Evolutionary conservation across 2,329 filamentous ascomycete genomes (phyloP), one percentile per base, ranked within the genome.

Genomic region (Cytospora mali): DNA sequence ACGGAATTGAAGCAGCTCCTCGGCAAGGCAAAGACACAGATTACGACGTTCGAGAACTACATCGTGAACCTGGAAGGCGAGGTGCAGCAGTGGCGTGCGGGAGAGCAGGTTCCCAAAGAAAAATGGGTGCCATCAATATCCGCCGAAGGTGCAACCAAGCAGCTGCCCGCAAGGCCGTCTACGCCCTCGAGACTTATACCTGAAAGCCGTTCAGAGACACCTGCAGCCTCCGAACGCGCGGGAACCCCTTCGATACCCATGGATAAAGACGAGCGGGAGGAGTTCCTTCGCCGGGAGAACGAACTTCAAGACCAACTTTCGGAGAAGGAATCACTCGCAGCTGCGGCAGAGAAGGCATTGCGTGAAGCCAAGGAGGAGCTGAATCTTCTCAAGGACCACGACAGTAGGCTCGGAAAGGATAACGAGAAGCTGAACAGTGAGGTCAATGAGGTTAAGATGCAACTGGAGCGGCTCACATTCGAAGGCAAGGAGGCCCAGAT

Each of bases 401-500:
- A 95, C 67, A 83, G 86, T 71, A 92, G 91, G 73, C 86, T 91
- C 3, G 90, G 89, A 70, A 96, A 93, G 73, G 92, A 96, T 66
- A 98, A 97, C 69, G 95, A 99, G 75, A 89, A 87, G 68, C 83
- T 98, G 63, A 90, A 87, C 13, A 85, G 87, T 61, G 93, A 97
- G 72, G 87, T 94, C 64, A 97, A 98, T 72, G 92, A 96, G 72
- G 86, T 96, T 72, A 93, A 92, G 75, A 97, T 99, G 93, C 93
- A 97, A 73, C 84, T 99, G 28, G 95, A 99, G 80, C 93, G 96
- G 73, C 84, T 99, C 59, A 90, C 88, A 4, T 99, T 98, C 70
- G 95, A 99, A 81, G 90, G 91, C 80, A 97, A 97, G 79, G 95
- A 99, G 77, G 93, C 93, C 13, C 88, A 91, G 70, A 99, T 99